These are phyloP conservation scores for Cercospora zeae-maydis DNA, from an alignment of 2,329 filamentous ascomycete species.

Conservation along the genomic window DNA sequence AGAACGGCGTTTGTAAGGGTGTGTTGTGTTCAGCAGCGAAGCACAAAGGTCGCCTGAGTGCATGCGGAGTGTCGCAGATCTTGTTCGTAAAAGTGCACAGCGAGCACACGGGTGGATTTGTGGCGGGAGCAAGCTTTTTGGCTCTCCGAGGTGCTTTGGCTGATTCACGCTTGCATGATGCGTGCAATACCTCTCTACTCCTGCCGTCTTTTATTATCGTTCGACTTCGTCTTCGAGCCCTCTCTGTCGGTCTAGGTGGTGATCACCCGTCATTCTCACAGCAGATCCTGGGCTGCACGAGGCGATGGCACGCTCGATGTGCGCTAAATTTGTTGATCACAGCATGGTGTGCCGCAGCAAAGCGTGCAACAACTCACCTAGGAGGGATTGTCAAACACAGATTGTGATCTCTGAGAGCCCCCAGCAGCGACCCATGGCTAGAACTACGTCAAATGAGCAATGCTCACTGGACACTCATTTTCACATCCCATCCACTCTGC, in stretches of 20 bases:
- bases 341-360: background rate
- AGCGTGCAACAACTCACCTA: background rate
- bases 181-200: background rate
- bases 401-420: background rate
- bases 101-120: background rate
- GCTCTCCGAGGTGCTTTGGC: background rate
- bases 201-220: background rate
- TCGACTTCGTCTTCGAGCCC: background rate
- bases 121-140: constrained; percentile 1
- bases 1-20: background rate
- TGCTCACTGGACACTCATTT: background rate
- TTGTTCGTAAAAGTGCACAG: background rate
- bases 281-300: background rate
- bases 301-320: background rate
- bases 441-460: background rate
- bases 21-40: constrained; percentile 2
- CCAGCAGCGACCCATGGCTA: background rate
- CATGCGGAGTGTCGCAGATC: constrained; percentile 2
- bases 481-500: background rate
- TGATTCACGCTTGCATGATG: background rate
- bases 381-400: background rate
- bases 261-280: background rate
- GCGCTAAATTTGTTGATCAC: background rate
- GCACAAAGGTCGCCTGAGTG: background rate
- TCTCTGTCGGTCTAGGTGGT: background rate